Percentiles rank a stretch among this genome's conserved stretches.
These are phyloP conservation scores for Russula dissimulans DNA, from an alignment of 768 basidiomycete species.

Conservation along the genomic window DNA sequence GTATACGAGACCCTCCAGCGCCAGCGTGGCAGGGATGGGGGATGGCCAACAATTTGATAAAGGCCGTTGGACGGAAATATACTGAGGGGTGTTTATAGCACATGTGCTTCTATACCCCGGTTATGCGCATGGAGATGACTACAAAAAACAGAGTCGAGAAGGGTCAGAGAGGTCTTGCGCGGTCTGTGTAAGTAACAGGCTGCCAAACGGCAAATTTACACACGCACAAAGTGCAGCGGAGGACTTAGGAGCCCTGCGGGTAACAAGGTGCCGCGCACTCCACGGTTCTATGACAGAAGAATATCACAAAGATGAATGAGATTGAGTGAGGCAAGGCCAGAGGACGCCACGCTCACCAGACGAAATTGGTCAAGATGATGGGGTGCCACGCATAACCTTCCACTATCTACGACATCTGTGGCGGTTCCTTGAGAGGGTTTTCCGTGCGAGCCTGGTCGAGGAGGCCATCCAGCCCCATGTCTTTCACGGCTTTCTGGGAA, in stretches of 20 bases:
- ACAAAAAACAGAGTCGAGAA: neutral
- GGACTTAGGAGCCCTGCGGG: neutral
- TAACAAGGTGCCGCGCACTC: neutral
- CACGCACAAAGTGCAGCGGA: neutral
- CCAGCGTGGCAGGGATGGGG: neutral
- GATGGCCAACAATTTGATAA: neutral
- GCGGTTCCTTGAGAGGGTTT: constrained; percentile 45
- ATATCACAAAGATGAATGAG: neutral
- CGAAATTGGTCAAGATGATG: neutral
- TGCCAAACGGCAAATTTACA: neutral
- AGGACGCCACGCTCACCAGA: neutral
- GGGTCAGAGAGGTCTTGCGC: neutral
- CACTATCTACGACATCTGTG: constrained; percentile 29
- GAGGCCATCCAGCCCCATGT: constrained; percentile 65
- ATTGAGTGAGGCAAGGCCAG: neutral
- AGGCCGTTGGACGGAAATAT: neutral
- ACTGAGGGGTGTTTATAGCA: neutral
- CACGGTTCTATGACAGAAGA: neutral
- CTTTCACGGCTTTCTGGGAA: constrained; percentile 65
- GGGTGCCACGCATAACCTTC: neutral
- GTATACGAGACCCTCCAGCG: neutral
- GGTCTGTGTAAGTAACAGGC: neutral
- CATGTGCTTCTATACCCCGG: neutral
- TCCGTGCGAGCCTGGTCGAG: constrained; percentile 56
- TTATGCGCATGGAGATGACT: neutral